Conservation (phyloP, 192 early-diverging fungal species). For the Coemansia sp. region DNA sequence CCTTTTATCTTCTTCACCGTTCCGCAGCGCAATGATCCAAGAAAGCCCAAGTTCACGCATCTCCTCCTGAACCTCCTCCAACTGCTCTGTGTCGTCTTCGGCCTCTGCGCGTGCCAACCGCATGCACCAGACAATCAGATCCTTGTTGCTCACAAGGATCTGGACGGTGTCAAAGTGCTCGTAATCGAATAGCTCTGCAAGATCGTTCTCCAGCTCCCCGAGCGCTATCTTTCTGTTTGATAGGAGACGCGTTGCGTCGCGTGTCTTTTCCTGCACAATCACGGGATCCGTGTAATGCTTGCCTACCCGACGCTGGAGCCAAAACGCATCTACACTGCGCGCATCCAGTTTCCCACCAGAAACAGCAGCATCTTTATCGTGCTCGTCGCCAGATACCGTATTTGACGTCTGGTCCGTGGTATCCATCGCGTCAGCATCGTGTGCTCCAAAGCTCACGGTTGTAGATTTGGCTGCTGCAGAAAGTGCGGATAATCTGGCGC, state of each 20-base stretch:
- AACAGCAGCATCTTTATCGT: not conserved
- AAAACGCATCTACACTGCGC: constrained; percentile 95
- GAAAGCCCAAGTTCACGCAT: constrained; percentile 69
- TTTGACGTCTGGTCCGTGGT: not conserved
- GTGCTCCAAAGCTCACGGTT: constrained; percentile 16
- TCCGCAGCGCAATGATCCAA: constrained; percentile 72
- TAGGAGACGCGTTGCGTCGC: constrained; percentile 72
- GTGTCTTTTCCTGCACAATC: constrained; percentile 86
- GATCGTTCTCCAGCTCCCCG: constrained; percentile 92
- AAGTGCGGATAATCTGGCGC: constrained; percentile 12
- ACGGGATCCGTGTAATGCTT: constrained; percentile 83
- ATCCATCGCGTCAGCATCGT: constrained; percentile 5
- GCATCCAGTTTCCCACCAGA: constrained; percentile 47
- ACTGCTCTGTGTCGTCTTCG: constrained; percentile 55
- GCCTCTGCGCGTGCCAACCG: constrained; percentile 73
- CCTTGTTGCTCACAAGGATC: constrained; percentile 81
- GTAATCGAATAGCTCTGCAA: constrained; percentile 95
- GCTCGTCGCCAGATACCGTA: constrained; percentile 1
- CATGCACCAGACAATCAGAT: constrained; percentile 90
- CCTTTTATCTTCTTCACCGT: constrained; percentile 19
- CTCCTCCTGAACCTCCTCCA: constrained; percentile 59
- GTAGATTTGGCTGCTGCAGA: constrained; percentile 12
- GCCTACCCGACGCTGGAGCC: constrained; percentile 88
- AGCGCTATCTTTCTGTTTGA: constrained; percentile 60
- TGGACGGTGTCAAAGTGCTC: constrained; percentile 96